Percentiles rank a stretch among this genome's conserved stretches.
Conservation (phyloP, 306 rosid species). For the Biancaea sappan region DNA sequence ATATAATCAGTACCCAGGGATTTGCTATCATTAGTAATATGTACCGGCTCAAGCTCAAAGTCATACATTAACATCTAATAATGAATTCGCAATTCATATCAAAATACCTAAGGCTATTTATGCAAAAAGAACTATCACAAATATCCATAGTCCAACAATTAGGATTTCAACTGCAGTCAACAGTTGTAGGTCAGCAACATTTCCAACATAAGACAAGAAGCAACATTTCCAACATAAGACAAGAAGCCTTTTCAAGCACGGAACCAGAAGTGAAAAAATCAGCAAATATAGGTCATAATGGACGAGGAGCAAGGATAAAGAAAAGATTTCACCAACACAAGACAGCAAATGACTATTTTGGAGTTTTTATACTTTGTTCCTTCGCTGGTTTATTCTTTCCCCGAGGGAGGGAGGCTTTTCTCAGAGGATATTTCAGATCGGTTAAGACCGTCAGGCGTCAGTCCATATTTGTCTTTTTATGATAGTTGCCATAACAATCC, state of each 20-base stretch:
- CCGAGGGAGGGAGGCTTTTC: neutral
- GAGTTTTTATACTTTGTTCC: neutral
- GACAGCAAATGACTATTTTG: no score
- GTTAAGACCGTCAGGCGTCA: slow-evolving; percentile 11
- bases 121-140: slow-evolving; percentile 15
- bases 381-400: neutral
- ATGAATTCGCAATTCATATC: slow-evolving; percentile 13
- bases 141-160: neutral
- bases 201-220: neutral
- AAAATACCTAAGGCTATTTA: slow-evolving; percentile 13
- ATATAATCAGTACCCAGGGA: slow-evolving; percentile 14
- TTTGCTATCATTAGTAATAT: slow-evolving; percentile 27
- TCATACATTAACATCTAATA: slow-evolving; percentile 15
- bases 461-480: neutral
- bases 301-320: neutral
- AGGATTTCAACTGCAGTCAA: slow-evolving; percentile 32
- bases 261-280: neutral
- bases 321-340: neutral
- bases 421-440: slow-evolving; percentile 2
- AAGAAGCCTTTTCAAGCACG: neutral
- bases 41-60: slow-evolving; percentile 28
- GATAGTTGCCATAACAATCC: neutral
- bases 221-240: neutral
- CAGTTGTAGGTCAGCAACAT: slow-evolving; percentile 23
- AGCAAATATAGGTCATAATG: neutral